Percentiles rank a stretch among this genome's conserved stretches.
Conservation (phyloP, 345 rosid species). For the Corchorus olitorius region DNA sequence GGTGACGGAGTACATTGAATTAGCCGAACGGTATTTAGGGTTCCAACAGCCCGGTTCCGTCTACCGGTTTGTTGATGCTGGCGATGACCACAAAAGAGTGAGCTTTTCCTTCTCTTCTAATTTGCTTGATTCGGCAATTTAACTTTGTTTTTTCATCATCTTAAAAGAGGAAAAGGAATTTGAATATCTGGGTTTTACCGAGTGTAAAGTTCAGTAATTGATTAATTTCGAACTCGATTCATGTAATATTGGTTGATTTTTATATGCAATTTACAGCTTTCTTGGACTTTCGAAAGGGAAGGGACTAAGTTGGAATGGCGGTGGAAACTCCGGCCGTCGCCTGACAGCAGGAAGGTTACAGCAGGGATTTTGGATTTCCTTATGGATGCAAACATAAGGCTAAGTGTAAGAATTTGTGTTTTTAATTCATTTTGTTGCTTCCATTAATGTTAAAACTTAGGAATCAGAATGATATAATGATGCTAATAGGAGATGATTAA, state of each 20-base stretch:
- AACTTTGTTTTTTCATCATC: not conserved
- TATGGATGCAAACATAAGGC: slow-evolving; percentile 78
- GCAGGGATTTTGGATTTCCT: slow-evolving; percentile 77
- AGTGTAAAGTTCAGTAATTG: not conserved
- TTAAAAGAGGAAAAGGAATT: not conserved
- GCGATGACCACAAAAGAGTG: slow-evolving; percentile 70
- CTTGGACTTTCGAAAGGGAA: slow-evolving; percentile 91
- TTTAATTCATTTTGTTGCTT: slow-evolving; percentile 2
- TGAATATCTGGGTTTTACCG: not conserved
- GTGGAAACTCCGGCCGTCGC: slow-evolving; percentile 73
- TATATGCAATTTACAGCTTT: slow-evolving; percentile 47
- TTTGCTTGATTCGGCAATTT: not conserved
- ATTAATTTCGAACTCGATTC: not conserved
- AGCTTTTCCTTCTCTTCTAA: slow-evolving; percentile 14
- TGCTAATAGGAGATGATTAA: not conserved
- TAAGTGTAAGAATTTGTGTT: slow-evolving; percentile 51
- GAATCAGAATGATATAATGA: not conserved
- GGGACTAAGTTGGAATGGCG: slow-evolving; percentile 91
- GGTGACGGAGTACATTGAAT: slow-evolving; percentile 59
- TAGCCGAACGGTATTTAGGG: slow-evolving; percentile 78
- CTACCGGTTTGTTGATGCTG: slow-evolving; percentile 77
- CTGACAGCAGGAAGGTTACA: slow-evolving; percentile 52
- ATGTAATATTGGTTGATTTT: not conserved
- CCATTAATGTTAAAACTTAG: not conserved
- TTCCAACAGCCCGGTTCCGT: slow-evolving; percentile 73